phyloP scores from a whole-genome alignment of 2,329 filamentous ascomycete species.

The Acrocalymma vagum region DNA sequence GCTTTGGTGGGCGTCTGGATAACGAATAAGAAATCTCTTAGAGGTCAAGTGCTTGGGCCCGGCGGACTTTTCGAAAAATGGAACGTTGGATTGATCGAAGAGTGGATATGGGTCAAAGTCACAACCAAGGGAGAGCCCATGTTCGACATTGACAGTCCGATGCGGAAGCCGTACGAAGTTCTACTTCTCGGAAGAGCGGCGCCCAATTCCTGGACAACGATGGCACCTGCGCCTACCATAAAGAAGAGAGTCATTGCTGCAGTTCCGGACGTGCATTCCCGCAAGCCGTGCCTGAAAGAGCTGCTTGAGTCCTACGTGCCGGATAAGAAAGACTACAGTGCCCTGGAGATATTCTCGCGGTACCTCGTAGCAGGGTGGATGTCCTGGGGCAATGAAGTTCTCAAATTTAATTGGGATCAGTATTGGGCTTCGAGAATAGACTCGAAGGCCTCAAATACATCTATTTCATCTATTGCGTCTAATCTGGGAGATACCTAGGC shows the following conservation, averaged over 20 bases:
- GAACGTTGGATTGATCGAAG: constrained; percentile 71
- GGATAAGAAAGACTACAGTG: constrained; percentile 56
- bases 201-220: constrained; percentile 31
- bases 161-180: constrained; percentile 81
- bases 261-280: constrained; percentile 79
- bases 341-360: constrained; percentile 80
- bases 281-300: constrained; percentile 75
- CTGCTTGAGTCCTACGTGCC: constrained; percentile 67
- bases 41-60: constrained; percentile 63
- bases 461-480: too few relatives aligned
- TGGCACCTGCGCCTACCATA: constrained; percentile 36
- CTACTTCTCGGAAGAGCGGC: constrained; percentile 66
- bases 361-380: constrained; percentile 80
- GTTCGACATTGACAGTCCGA: constrained; percentile 65
- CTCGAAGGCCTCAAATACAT: too few relatives aligned
- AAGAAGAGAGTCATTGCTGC: constrained; percentile 69
- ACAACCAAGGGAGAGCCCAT: constrained; percentile 72
- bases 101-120: constrained; percentile 84
- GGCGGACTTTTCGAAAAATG: constrained; percentile 71
- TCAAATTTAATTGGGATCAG: constrained; percentile 71
- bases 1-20: constrained; percentile 76
- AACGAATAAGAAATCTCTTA: constrained; percentile 72
- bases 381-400: constrained; percentile 78
- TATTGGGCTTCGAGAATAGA: constrained; percentile 53
- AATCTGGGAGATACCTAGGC: too few relatives aligned